Percentiles rank a stretch among this genome's conserved stretches.
These are phyloP conservation scores for Hypoxylon sp. DNA, from an alignment of 2,329 filamentous ascomycete species.

Conservation along the genomic window DNA sequence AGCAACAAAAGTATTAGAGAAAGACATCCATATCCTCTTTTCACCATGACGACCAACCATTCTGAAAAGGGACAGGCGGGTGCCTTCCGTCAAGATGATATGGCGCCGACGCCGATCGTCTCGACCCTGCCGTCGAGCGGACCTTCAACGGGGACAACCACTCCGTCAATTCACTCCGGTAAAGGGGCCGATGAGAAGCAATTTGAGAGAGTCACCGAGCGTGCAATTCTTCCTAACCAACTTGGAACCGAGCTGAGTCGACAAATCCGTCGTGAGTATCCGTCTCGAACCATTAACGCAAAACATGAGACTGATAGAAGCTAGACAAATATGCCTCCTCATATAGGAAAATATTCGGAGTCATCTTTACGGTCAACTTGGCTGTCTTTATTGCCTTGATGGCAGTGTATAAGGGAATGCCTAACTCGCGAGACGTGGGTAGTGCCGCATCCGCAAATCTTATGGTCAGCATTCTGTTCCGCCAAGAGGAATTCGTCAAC, in stretches of 20 bases:
- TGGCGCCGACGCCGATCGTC: slow-evolving; percentile 39
- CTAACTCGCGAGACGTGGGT: slow-evolving; percentile 55
- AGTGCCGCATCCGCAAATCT: slow-evolving; percentile 66
- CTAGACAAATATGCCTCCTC: slow-evolving; percentile 52
- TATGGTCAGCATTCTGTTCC: slow-evolving; percentile 64
- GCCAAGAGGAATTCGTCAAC: slow-evolving; percentile 70
- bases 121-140: slow-evolving; percentile 38
- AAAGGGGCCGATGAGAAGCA: slow-evolving; percentile 44
- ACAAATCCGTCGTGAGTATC: slow-evolving; percentile 49
- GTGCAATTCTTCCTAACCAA: slow-evolving; percentile 48
- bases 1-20: slow-evolving; percentile 31
- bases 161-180: slow-evolving; percentile 43
- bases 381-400: slow-evolving; percentile 63
- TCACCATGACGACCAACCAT: slow-evolving; percentile 41
- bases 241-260: slow-evolving; percentile 47
- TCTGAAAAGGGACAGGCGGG: slow-evolving; percentile 43
- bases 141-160: slow-evolving; percentile 45
- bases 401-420: slow-evolving; percentile 53
- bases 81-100: slow-evolving; percentile 34
- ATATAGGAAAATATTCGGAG: slow-evolving; percentile 70
- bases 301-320: slow-evolving; percentile 24
- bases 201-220: slow-evolving; percentile 37
- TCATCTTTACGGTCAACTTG: slow-evolving; percentile 67
- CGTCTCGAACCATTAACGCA: neutral
- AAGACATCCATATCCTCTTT: slow-evolving; percentile 41